Evolutionary conservation across 306 rosid species (phyloP).

Genomic region (Astragalus glycyphyllos): DNA sequence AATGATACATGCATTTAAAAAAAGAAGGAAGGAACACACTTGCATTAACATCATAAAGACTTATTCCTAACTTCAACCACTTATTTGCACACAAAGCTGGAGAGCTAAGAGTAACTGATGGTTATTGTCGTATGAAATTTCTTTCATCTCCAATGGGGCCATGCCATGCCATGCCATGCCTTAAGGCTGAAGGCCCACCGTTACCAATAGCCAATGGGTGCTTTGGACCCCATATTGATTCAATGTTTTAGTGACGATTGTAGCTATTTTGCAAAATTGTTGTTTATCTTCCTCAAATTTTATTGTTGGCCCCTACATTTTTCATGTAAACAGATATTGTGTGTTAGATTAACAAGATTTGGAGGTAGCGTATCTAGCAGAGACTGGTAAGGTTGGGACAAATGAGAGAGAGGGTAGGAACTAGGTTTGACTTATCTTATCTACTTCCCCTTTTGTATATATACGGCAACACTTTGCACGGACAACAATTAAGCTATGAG

Average conservation of each 20-base stretch:
- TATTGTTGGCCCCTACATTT: neutral
- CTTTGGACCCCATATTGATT: neutral
- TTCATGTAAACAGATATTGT: neutral
- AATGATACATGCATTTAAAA: neutral
- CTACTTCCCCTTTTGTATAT: neutral
- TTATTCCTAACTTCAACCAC: slow-evolving; percentile 1
- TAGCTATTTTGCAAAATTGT: neutral
- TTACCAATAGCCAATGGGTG: neutral
- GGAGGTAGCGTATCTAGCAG: neutral
- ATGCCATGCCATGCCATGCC: no score
- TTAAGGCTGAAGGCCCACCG: neutral
- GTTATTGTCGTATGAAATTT: neutral
- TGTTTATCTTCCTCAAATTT: neutral
- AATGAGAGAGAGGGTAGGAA: neutral
- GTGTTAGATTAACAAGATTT: neutral
- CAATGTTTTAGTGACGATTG: neutral
- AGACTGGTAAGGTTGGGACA: slow-evolving; percentile 2
- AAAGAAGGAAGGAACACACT: neutral
- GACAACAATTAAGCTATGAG: neutral
- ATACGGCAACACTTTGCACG: neutral
- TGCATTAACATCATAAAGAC: neutral
- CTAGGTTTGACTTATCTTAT: neutral
- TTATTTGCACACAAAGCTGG: neutral
- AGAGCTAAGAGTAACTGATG: neutral
- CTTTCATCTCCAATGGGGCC: slow-evolving; percentile 13